phyloP scores from a whole-genome alignment of 1,284 basidiomycete genomes.

The Mycosarcoma maydis region DNA sequence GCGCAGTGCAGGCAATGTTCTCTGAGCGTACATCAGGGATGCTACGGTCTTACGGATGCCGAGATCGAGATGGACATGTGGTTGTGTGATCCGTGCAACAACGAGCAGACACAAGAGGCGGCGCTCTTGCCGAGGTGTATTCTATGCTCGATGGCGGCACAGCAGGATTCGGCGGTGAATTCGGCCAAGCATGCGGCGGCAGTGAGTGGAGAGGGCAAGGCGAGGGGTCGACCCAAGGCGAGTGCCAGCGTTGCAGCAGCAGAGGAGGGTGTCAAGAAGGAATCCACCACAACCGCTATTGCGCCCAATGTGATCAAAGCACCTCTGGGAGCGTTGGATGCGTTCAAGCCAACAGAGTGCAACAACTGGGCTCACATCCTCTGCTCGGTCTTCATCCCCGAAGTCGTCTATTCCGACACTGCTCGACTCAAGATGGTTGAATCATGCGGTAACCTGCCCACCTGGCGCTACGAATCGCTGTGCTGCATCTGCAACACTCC shows the following conservation, averaged over 20 bases:
- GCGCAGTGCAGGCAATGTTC: conserved; percentile 60
- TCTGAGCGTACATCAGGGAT: conserved; percentile 62
- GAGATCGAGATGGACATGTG: conserved; percentile 52
- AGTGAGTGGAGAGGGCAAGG: conserved; percentile 16
- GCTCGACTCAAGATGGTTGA: conserved; percentile 79
- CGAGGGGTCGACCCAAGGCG: conserved; percentile 22
- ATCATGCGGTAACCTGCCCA: conserved; percentile 80
- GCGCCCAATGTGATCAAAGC: conserved; percentile 10
- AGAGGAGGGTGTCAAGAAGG: conserved; percentile 26
- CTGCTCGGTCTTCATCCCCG: conserved; percentile 87
- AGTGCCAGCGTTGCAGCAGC: conserved; percentile 4
- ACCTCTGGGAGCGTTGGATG: conserved; percentile 73
- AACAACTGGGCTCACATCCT: conserved; percentile 91
- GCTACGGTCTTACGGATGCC: conserved; percentile 54
- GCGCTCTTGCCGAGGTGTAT: conserved; percentile 58
- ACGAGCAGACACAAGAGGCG: conserved; percentile 56
- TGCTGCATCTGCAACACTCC: conserved; percentile 74
- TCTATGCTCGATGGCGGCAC: conserved; percentile 46
- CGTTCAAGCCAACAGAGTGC: conserved; percentile 91
- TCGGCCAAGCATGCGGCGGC: conserved; percentile 30
- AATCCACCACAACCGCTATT: conserved; percentile 1
- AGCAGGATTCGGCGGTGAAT: conserved; percentile 41
- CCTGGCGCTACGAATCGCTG: conserved; percentile 65
- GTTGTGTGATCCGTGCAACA: conserved; percentile 62
- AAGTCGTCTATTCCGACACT: conserved; percentile 81